Conservation (phyloP, 2,329 filamentous ascomycete genomes). For the Talaromyces rugulosus region DNA sequence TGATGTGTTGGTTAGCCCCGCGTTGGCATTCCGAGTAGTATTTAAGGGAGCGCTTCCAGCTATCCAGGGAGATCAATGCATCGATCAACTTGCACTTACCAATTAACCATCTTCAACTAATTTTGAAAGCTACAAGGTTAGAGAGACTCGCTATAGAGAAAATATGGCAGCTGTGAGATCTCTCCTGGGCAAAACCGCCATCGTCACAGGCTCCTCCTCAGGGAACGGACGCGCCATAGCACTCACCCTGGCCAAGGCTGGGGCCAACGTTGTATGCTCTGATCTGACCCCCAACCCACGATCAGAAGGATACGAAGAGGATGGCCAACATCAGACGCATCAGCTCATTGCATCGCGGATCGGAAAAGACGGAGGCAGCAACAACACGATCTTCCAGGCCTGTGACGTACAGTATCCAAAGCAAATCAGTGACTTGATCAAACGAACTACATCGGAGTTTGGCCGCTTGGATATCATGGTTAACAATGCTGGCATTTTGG, state of each 20-base stretch:
- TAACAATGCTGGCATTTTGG: conserved; percentile 94
- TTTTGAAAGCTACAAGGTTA: neutral
- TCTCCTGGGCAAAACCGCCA: conserved; percentile 19
- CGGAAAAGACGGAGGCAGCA: neutral
- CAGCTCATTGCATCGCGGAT: neutral
- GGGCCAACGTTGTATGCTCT: neutral
- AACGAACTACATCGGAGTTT: conserved; percentile 46
- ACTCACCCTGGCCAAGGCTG: conserved; percentile 2
- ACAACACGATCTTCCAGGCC: neutral
- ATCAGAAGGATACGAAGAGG: neutral
- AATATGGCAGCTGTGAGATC: neutral
- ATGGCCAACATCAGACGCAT: neutral
- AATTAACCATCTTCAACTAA: neutral
- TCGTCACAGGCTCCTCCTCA: conserved; percentile 22
- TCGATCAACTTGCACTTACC: neutral
- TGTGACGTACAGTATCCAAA: neutral
- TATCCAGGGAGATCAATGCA: neutral
- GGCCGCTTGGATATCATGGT: conserved; percentile 85
- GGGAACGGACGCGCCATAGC: conserved; percentile 23
- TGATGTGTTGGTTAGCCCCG: neutral
- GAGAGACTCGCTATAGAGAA: neutral
- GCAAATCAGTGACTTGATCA: conserved; percentile 57
- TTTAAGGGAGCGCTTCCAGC: neutral
- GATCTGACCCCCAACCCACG: neutral
- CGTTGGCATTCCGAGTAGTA: neutral